Evolutionary conservation across 495 filamentous ascomycete genomes (phyloP), one percentile per base, ranked within the genome.

Genomic region (Podospora tetraspora): DNA sequence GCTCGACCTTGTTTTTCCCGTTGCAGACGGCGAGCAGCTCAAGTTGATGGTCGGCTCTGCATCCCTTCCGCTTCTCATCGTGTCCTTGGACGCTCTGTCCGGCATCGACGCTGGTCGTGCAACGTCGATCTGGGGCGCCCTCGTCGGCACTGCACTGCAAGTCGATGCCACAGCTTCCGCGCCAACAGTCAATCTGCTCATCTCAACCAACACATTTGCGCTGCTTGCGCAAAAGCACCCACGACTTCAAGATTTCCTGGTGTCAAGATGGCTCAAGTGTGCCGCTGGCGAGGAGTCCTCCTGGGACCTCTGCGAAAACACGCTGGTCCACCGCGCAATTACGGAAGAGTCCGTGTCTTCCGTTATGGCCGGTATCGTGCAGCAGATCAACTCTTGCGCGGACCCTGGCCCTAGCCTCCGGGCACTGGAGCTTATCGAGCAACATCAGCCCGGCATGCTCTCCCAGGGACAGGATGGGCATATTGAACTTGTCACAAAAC

Each of bases 201-300:
- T 84, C 30, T 81, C 79, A 21, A 74, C 78, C 32, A 62, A 77
- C 2, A 60, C 70, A 22, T 78, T 76, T 3, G 60, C 72, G 16
- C 16, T 23, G 0, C 67, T 79, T 25, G 74, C 78, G 5, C 71
- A 76, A 5, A 61, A 76, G 10, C 62, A 72, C 21, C n/a, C 62
- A 0, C 43, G n/a, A 11, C 73, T 85, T 5, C 83, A 86, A 63
- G 59, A 58, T 10, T 85, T 74, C 65, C 79, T 84, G 32, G 68
- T 75, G 11, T 69, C 69, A 37, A 73, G 66, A 25, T 80, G 80
- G 69, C 64, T 79, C 2, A 64, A 74, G 32, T 79, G 75, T 62
- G 66, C 78, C 12, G 34, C 71, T 19, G 72, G 73, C 2, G 59
- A 52, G 0, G 30, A 3, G 3, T 63, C 71, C 3, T 56, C 70